Conservation (phyloP, 352 stramenopile genomes). For the Pythium myriotylum region DNA sequence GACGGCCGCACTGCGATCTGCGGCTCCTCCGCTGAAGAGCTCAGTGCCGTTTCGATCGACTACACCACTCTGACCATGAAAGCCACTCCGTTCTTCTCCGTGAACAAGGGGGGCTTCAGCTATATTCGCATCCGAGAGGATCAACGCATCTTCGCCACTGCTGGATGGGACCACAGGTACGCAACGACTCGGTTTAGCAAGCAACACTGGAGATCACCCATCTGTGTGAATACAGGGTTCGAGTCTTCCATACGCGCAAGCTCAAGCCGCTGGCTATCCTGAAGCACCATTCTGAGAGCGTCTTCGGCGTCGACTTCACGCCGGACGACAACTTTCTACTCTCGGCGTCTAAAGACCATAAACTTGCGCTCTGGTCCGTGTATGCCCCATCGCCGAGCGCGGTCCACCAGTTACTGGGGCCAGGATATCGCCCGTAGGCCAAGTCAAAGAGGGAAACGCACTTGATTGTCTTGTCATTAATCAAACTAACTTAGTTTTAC, state of each 20-base stretch:
- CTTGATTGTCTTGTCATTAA: too few relatives aligned
- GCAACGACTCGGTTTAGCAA: not conserved
- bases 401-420: conserved; percentile 31
- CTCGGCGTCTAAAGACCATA: conserved; percentile 81
- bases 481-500: not conserved
- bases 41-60: conserved; percentile 54
- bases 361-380: conserved; percentile 80
- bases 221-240: conserved; percentile 32
- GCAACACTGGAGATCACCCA: not conserved
- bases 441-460: too few relatives aligned
- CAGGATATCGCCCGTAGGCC: conserved; percentile 37
- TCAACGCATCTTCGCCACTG: conserved; percentile 78
- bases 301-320: conserved; percentile 74
- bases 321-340: conserved; percentile 56
- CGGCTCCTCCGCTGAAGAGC: conserved; percentile 58
- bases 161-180: conserved; percentile 75
- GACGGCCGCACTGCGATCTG: conserved; percentile 61
- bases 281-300: conserved; percentile 79
- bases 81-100: conserved; percentile 52
- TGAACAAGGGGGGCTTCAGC: conserved; percentile 64
- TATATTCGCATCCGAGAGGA: conserved; percentile 65
- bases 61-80: conserved; percentile 40
- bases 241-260: conserved; percentile 76
- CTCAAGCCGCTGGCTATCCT: conserved; percentile 77
- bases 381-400: conserved; percentile 44